Evolutionary conservation across 768 basidiomycete genomes (phyloP).

Genomic region (Collybia mongolica): DNA sequence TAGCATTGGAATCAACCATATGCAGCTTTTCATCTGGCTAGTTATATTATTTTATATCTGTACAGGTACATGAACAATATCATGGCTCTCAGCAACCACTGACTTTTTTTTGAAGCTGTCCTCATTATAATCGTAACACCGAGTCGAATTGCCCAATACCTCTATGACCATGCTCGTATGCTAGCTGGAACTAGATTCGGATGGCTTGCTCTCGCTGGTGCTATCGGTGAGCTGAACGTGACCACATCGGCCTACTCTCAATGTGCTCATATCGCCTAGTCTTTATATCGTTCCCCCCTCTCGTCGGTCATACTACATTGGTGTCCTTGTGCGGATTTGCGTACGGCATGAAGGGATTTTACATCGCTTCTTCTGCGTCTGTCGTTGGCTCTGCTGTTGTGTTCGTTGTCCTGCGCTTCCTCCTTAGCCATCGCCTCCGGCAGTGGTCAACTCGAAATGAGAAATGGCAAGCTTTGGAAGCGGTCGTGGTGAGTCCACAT

Average conservation of each 20-base stretch:
- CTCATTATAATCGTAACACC: constrained; percentile 58
- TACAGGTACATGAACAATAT: constrained; percentile 25
- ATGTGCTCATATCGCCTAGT: constrained; percentile 25
- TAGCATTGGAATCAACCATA: constrained; percentile 6
- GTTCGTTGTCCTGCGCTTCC: constrained; percentile 58
- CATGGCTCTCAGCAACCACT: background rate
- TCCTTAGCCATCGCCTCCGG: constrained; percentile 55
- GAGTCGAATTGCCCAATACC: constrained; percentile 61
- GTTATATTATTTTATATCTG: constrained; percentile 55
- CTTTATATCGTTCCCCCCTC: constrained; percentile 53
- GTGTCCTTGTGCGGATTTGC: constrained; percentile 78
- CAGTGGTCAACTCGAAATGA: constrained; percentile 61
- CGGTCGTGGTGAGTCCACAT: constrained; percentile 58
- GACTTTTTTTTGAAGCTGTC: constrained; percentile 19
- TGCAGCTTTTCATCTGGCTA: constrained; percentile 59
- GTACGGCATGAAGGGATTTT: constrained; percentile 78
- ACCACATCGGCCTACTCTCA: no score
- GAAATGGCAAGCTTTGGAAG: constrained; percentile 78
- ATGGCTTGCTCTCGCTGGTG: constrained; percentile 51
- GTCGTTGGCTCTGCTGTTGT: constrained; percentile 60
- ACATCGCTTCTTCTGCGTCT: constrained; percentile 59
- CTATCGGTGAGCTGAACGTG: constrained; percentile 44
- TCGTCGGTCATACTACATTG: constrained; percentile 67
- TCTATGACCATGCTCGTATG: constrained; percentile 66
- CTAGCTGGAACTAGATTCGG: constrained; percentile 61